A percentile compares a stretch with the other conserved stretches of the same genome.
Conservation (phyloP, 202 grass and related monocot species). For the Cymbopogon flexuosus region DNA sequence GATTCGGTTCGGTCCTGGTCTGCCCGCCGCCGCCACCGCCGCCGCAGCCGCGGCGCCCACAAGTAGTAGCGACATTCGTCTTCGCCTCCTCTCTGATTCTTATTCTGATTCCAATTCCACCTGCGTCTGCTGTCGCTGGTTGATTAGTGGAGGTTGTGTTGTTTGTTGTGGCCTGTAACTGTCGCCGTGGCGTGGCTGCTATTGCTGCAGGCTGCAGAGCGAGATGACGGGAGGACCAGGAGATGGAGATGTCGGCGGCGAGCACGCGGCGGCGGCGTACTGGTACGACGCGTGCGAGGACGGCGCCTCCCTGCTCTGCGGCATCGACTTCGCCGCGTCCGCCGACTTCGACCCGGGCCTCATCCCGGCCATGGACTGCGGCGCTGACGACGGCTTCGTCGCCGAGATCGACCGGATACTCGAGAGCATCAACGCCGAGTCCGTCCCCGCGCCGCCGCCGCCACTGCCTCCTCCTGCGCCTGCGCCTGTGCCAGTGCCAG, state of each 20-base stretch:
- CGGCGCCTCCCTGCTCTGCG: slow-evolving; percentile 46
- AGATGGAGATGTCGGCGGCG: slow-evolving; percentile 18
- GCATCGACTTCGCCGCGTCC: slow-evolving; percentile 56
- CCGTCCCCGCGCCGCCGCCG: neutral
- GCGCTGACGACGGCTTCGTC: slow-evolving; percentile 71
- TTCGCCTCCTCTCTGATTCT: slow-evolving; percentile 21
- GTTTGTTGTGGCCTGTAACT: neutral
- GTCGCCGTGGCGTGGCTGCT: neutral
- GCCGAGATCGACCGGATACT: slow-evolving; percentile 90
- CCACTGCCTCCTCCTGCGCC: neutral
- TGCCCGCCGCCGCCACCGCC: neutral
- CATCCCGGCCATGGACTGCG: slow-evolving; percentile 52
- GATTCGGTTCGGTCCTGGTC: neutral
- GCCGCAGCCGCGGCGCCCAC: neutral
- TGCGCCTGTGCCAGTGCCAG: neutral
- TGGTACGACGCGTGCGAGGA: slow-evolving; percentile 97
- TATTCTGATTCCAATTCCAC: neutral
- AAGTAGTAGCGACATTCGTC: slow-evolving; percentile 55
- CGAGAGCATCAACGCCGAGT: slow-evolving; percentile 83
- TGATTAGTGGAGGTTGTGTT: neutral
- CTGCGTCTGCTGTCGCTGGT: neutral
- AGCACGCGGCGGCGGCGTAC: slow-evolving; percentile 56
- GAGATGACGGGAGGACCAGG: slow-evolving; percentile 45
- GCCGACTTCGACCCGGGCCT: slow-evolving; percentile 62
- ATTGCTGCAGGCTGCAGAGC: slow-evolving; percentile 19